Base-by-base conservation (phyloP, 345 rosid species). In the Kernera saxatilis region DNA sequence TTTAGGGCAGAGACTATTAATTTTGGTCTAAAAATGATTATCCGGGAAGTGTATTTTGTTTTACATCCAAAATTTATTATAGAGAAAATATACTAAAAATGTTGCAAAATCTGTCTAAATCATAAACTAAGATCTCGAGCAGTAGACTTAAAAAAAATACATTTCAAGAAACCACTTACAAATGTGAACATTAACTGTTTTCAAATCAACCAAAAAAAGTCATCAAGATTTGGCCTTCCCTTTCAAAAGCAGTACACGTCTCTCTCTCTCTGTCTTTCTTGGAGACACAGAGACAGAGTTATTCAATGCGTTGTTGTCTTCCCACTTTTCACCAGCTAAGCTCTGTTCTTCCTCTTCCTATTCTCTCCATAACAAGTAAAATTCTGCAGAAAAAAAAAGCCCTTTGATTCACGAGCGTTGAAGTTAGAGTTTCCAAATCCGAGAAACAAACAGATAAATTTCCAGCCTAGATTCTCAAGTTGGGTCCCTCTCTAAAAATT, bases 181-280 rank as follows among this genome's bases (percentile, higher is more conserved):
- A 57, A 63, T 76, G 79, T 76, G 75, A 76, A 76, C 71, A 55
- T 21, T 48, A 33, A 63, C 64, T 44, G 60, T 46, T n/a, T 25
- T 64, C 69, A 63, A 7, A 69, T 62, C 6, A 53, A 41, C 17
- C 15, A 10, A 30, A 63, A 75, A 76, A 76, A 70, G 70, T 76
- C 75, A 22, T 55, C 71, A 70, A 56, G 45, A 64, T 48, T 55
- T 55, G 18, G 67, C 60, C 5, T 70, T 63, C 60, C 67, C 70
- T 69, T 48, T 70, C 75, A 45, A 76, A 76, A 76, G 75, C 75
- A 70, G 75, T 64, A 70, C 61, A 76, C 71, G 75, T 76, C 79
- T 76, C 60, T 63, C 3, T 74, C 72, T 40, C 41, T 53, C 72
- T 44, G 37, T 67, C 50, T 58, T 48, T 45, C 41, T 45, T 29